Base-by-base conservation (phyloP, 1,139 yeast genomes). In the Arxiozyma heterogenica region DNA sequence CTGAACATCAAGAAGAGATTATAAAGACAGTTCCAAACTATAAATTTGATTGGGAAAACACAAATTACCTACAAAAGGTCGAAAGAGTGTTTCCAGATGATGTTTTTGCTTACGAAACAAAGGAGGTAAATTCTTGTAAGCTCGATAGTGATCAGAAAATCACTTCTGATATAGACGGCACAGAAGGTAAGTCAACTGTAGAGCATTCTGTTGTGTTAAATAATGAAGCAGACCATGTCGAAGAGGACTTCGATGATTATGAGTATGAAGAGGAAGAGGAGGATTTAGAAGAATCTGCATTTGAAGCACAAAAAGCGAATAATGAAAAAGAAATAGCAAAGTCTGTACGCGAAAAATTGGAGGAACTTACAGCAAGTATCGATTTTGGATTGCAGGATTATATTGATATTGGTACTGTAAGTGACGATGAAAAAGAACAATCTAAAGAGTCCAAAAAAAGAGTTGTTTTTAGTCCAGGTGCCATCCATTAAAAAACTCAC, bases 71-170 rank as follows among this genome's bases (percentile, higher is more conserved):
- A 18, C 41, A 53, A 6, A 55, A 54, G 12, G 64, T 61, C 4
- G 63, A 63, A 50, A 60, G 66, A 51, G 41, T 52, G 6, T 63
- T 63, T 56, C 66, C 66, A 5, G 58, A 46, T 25, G 56, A 54
- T 25, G 52, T 56, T 42, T 59, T 59, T 46, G 59, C 54, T 21
- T 56, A 58, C 50, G 58, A 56, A 41, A 22, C 38, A 18, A 42
- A 49, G 39, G 34, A 34, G 9, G 46, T 44, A 20, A 47, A 44
- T 4, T 42, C 27, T 5, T 50, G 43, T n/a, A 47, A 53, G 30
- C 25, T 20, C 17, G 39, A 30, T 9, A n/a, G 6, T 21, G 49
- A 47, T 20, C 18, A 47, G 30, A 21, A 49, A 23, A 41, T 8
- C 12, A 17, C 2, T 11, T 18, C 30, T 7, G 46, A 50, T 41